Conservation (phyloP, 352 stramenopile species). For the Globisporangium barbulae region DNA sequence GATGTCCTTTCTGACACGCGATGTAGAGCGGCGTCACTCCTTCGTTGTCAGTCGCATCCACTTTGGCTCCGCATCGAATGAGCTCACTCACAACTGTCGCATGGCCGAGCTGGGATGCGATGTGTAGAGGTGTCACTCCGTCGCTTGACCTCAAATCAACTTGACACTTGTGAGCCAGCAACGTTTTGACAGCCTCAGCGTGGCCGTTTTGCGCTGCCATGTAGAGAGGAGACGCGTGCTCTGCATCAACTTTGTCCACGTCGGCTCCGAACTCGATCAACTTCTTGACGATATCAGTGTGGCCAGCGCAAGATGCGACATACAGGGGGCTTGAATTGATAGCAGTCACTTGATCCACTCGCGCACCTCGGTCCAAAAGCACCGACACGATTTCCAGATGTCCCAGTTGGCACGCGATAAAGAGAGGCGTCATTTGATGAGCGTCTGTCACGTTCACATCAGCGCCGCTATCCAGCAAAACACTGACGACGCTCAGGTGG, state of each 20-base stretch:
- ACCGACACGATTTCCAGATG: not conserved
- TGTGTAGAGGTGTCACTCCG: not conserved
- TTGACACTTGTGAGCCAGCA: not conserved
- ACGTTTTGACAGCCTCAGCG: not conserved
- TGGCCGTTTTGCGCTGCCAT: constrained; percentile 13
- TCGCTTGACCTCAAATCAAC: not conserved
- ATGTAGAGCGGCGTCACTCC: constrained; percentile 1
- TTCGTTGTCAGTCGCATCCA: not conserved
- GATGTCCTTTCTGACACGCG: constrained; percentile 1
- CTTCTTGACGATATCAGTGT: not conserved
- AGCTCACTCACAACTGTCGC: not conserved
- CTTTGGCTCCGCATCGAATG: not conserved
- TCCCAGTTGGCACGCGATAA: not conserved
- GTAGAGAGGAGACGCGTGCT: not conserved
- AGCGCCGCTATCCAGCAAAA: constrained; percentile 42
- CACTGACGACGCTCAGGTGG: not conserved
- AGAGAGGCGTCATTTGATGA: constrained; percentile 1
- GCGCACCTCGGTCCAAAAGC: not conserved
- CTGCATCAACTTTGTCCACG: not conserved
- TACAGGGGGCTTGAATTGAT: constrained; percentile 1
- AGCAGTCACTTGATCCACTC: not conserved
- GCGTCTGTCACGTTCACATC: not conserved
- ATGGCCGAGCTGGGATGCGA: constrained; percentile 11
- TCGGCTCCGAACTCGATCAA: not conserved
- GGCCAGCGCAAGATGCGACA: constrained; percentile 1